Conservation (phyloP, 495 filamentous ascomycete species). For the Hyaloscypha finlandica region DNA sequence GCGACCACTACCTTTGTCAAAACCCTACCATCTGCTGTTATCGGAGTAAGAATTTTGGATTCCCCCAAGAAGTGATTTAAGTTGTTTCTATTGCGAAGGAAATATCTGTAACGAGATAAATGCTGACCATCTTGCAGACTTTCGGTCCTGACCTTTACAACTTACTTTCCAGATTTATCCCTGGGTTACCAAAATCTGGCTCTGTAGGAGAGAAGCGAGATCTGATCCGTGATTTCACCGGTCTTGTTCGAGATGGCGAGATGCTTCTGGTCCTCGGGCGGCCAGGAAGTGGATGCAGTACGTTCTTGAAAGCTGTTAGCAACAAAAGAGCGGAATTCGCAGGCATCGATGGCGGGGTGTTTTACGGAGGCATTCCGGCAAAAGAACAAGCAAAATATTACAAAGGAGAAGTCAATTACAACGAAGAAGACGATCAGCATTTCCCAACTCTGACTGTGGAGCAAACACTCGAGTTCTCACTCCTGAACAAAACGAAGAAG, state of each 20-base stretch:
- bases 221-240: constrained; percentile 75
- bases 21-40: constrained; percentile 74
- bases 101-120: not conserved
- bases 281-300: constrained; percentile 78
- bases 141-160: constrained; percentile 83
- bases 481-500: constrained; percentile 83
- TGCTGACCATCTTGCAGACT: constrained; percentile 48
- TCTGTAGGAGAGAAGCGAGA: constrained; percentile 53
- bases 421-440: constrained; percentile 80
- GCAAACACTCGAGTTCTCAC: constrained; percentile 74
- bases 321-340: constrained; percentile 70
- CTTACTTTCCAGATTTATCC: constrained; percentile 64
- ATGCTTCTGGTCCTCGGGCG: constrained; percentile 85
- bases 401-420: constrained; percentile 81
- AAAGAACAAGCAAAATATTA: constrained; percentile 68
- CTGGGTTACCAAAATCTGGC: constrained; percentile 52
- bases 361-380: constrained; percentile 75
- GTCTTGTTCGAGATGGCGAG: constrained; percentile 75
- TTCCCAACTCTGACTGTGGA: constrained; percentile 76
- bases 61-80: not conserved
- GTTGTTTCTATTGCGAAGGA: not conserved
- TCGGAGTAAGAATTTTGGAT: constrained; percentile 54
- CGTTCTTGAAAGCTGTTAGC: constrained; percentile 75
- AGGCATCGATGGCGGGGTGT: constrained; percentile 68
- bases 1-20: constrained; percentile 68